Percentiles rank a stretch among this genome's conserved stretches.
phyloP scores from a whole-genome alignment of 768 basidiomycete genomes.

The Rhodotorula toruloides region DNA sequence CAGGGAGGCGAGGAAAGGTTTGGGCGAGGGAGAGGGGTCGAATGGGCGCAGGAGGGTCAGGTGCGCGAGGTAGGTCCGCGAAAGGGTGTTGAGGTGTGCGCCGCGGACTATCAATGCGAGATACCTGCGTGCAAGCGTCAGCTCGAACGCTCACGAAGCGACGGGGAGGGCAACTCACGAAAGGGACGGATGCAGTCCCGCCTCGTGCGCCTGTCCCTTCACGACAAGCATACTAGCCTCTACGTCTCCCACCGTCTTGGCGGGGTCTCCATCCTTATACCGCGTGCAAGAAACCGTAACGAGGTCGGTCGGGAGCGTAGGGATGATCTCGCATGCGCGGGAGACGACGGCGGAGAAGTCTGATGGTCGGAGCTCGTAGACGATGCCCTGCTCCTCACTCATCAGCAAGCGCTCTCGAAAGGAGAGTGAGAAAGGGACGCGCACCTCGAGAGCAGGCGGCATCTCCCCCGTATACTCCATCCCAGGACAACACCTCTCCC shows the following conservation, averaged over 20 bases:
- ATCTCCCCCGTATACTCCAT: slow-evolving; percentile 10
- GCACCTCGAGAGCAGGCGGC: slow-evolving; percentile 27
- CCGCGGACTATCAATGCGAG: slow-evolving; percentile 14
- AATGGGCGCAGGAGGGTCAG: slow-evolving; percentile 19
- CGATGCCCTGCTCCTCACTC: not conserved
- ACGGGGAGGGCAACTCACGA: not conserved
- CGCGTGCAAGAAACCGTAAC: not conserved
- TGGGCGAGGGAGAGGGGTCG: slow-evolving; percentile 5
- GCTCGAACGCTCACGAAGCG: not conserved
- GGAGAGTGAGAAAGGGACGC: not conserved
- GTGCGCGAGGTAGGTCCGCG: slow-evolving; percentile 24
- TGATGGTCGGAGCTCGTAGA: not conserved
- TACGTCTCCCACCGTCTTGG: not conserved
- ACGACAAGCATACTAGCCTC: not conserved
- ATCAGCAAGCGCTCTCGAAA: too few relatives aligned
- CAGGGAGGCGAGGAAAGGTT: slow-evolving; percentile 42
- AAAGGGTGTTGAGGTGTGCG: slow-evolving; percentile 27
- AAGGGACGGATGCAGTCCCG: slow-evolving; percentile 6
- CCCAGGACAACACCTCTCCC: slow-evolving; percentile 19
- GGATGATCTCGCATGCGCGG: not conserved
- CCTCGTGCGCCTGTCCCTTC: not conserved
- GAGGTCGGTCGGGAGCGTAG: slow-evolving; percentile 1
- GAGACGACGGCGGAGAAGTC: not conserved
- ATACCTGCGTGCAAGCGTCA: slow-evolving; percentile 5
- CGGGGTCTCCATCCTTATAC: slow-evolving; percentile 18